Conservation (phyloP, 352 stramenopile genomes). For the Pythium inflatum region DNA sequence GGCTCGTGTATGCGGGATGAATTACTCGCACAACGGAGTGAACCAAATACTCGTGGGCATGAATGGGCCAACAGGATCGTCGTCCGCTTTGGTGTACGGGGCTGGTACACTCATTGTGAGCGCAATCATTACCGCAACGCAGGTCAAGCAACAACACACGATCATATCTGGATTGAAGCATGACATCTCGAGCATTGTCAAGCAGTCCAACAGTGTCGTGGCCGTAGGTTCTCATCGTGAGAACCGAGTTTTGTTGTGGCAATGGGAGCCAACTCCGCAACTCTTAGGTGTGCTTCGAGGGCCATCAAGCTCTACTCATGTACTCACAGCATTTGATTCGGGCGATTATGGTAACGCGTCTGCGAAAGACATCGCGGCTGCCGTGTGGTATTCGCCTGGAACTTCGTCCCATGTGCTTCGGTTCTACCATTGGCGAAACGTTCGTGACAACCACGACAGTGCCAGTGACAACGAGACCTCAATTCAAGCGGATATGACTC, state of each 20-base stretch:
- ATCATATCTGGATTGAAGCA: slow-evolving; percentile 47
- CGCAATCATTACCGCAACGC: slow-evolving; percentile 38
- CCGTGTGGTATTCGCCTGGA: slow-evolving; percentile 45
- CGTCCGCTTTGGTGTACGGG: slow-evolving; percentile 41
- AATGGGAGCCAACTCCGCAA: slow-evolving; percentile 27
- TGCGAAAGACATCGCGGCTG: slow-evolving; percentile 45
- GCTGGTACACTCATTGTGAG: slow-evolving; percentile 51
- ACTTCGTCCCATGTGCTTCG: slow-evolving; percentile 29
- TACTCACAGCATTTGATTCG: slow-evolving; percentile 31
- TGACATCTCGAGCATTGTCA: slow-evolving; percentile 54
- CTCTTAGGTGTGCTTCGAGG: slow-evolving; percentile 22
- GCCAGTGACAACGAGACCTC: slow-evolving; percentile 25
- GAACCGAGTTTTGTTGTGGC: slow-evolving; percentile 29
- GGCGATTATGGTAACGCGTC: slow-evolving; percentile 18
- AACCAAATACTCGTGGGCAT: slow-evolving; percentile 50
- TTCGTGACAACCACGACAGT: slow-evolving; percentile 9
- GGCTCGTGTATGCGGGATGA: slow-evolving; percentile 51
- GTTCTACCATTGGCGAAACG: slow-evolving; percentile 46
- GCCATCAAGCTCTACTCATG: slow-evolving; percentile 12
- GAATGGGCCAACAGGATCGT: slow-evolving; percentile 8
- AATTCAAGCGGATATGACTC: slow-evolving; percentile 52
- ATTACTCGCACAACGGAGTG: slow-evolving; percentile 42
- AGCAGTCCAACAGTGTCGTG: slow-evolving; percentile 43
- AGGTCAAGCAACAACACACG: slow-evolving; percentile 39
- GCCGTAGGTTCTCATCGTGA: slow-evolving; percentile 26